Conservation (phyloP, 2,329 filamentous ascomycete genomes). For the Penicillium sp. region DNA sequence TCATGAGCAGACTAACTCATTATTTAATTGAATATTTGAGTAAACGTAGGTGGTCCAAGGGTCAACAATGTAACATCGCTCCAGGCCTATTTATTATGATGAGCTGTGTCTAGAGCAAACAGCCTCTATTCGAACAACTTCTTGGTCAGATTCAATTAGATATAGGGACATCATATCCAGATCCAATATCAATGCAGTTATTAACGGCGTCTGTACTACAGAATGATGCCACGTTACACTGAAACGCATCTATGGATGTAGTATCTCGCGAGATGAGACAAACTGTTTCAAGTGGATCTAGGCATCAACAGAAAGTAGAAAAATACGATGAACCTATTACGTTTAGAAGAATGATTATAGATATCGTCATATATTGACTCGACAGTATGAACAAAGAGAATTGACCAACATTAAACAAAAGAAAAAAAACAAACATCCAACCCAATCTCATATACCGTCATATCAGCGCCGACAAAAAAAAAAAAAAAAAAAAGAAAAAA, state of each 20-base stretch:
- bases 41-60: too few species aligned
- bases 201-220: not conserved
- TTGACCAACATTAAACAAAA: not conserved
- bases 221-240: not conserved
- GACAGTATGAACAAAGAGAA: not conserved
- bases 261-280: not conserved
- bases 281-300: not conserved
- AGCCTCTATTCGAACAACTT: not conserved
- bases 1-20: too few species aligned
- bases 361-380: not conserved
- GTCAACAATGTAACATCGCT: not conserved
- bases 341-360: not conserved
- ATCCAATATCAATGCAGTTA: not conserved
- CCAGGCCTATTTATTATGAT: not conserved
- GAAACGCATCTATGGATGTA: not conserved
- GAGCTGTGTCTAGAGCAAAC: not conserved
- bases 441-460: constrained; percentile 13
- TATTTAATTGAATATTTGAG: not conserved
- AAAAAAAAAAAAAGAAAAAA: constrained; percentile 1
- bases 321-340: not conserved
- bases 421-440: not conserved
- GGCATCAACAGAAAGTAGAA: not conserved
- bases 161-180: not conserved
- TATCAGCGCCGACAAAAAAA: constrained; percentile 12
- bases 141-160: not conserved